phyloP scores from a whole-genome alignment of 2,329 filamentous ascomycete species.

The Aspergillus brunneoviolaceus region DNA sequence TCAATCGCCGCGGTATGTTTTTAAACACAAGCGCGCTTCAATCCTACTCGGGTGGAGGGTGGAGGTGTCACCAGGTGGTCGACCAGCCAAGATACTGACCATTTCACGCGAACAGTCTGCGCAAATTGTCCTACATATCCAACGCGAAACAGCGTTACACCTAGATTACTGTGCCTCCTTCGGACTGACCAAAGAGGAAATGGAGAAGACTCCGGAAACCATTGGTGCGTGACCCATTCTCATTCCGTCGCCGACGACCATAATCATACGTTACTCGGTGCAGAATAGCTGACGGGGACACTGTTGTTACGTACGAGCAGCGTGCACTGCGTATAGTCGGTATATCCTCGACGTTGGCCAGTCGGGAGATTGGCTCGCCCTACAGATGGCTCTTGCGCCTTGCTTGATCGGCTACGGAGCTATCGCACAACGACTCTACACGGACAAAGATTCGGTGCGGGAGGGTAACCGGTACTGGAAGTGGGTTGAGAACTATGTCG shows the following conservation, averaged over 20 bases:
- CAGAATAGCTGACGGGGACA: conserved; percentile 6
- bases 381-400: conserved; percentile 81
- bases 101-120: conserved; percentile 50
- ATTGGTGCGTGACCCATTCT: conserved; percentile 55
- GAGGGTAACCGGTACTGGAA: conserved; percentile 76
- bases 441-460: conserved; percentile 58
- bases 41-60: neutral
- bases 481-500: conserved; percentile 89
- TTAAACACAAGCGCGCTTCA: neutral
- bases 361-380: conserved; percentile 81
- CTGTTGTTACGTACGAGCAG: conserved; percentile 49
- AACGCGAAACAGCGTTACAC: conserved; percentile 78
- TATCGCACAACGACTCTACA: conserved; percentile 70
- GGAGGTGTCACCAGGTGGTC: neutral
- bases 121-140: conserved; percentile 72
- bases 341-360: conserved; percentile 88
- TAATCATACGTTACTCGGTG: no score
- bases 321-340: conserved; percentile 79
- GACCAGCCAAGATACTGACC: neutral
- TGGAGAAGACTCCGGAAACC: conserved; percentile 71
- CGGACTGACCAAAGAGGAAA: conserved; percentile 70
- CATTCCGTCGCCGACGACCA: neutral
- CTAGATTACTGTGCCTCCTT: conserved; percentile 79
- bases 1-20: conserved; percentile 68
- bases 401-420: conserved; percentile 87